A percentile compares a stretch with the other conserved stretches of the same genome.
Evolutionary conservation across 495 filamentous ascomycete genomes (phyloP).

Genomic region (Clavariopsis aquatica): DNA sequence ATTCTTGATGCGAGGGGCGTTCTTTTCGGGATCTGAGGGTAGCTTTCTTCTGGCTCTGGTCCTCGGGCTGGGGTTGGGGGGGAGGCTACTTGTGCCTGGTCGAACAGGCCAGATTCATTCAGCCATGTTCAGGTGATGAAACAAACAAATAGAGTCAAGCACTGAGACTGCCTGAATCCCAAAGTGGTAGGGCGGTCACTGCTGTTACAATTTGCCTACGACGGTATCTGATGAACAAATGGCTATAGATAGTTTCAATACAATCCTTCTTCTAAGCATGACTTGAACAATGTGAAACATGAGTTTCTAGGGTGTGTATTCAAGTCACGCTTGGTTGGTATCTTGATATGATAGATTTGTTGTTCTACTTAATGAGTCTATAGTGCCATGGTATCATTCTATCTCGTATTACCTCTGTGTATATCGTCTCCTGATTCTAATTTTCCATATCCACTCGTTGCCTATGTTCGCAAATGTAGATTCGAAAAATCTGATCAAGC

Average conservation of each 20-base stretch:
- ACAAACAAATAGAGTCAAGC: constrained; percentile 98
- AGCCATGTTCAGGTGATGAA: constrained; percentile 85
- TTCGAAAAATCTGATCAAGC: not conserved
- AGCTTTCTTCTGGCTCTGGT: constrained; percentile 21
- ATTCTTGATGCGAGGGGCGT: constrained; percentile 98
- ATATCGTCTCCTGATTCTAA: not conserved
- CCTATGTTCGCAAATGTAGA: not conserved
- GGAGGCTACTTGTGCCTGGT: constrained; percentile 57
- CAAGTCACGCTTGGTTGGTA: not conserved
- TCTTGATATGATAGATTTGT: not conserved
- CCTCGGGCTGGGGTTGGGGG: constrained; percentile 26
- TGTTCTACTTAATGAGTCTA: not conserved
- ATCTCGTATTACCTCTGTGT: not conserved
- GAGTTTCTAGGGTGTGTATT: not conserved
- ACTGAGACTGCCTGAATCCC: constrained; percentile 66
- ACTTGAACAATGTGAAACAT: too few relatives aligned
- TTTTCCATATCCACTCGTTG: not conserved
- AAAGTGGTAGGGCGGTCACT: constrained; percentile 56
- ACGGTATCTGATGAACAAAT: constrained; percentile 87
- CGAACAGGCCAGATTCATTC: constrained; percentile 63
- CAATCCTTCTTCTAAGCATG: not conserved
- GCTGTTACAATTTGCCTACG: constrained; percentile 74
- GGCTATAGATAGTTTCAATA: constrained; percentile 17
- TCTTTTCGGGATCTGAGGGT: constrained; percentile 57
- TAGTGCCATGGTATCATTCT: constrained; percentile 17